Conservation (phyloP, 345 rosid genomes). For the Eutrema heterophyllum region DNA sequence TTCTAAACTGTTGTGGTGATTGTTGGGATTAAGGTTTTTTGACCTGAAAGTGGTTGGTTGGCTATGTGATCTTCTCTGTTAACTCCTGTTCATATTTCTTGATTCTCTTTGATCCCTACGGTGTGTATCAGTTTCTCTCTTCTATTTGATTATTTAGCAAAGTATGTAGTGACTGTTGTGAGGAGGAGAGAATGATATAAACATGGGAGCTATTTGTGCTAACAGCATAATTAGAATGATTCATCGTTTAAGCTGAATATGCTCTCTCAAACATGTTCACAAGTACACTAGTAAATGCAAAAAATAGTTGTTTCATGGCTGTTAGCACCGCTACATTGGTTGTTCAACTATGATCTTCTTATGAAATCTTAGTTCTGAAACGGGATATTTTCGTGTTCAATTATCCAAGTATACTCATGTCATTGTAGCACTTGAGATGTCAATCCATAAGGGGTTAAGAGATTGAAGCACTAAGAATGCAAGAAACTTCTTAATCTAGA, state of each 20-base stretch:
- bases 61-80: not conserved
- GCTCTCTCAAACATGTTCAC: not conserved
- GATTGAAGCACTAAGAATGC: no score
- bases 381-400: no score
- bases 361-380: not conserved
- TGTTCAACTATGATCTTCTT: not conserved
- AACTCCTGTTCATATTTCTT: not conserved
- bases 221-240: no score
- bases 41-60: slow-evolving; percentile 5
- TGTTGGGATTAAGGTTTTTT: not conserved
- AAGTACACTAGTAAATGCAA: not conserved
- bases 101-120: not conserved
- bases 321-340: not conserved
- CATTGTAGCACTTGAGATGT: no score
- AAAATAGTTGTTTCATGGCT: not conserved
- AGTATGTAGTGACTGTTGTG: not conserved
- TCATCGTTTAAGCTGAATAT: not conserved
- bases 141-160: not conserved
- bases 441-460: no score
- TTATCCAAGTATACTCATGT: no score
- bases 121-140: not conserved
- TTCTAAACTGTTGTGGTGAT: not conserved
- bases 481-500: no score
- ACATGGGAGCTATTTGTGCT: not conserved
- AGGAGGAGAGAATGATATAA: not conserved